Evolutionary conservation across 805 yeast genomes (phyloP), one percentile per base, ranked within the genome.

Genomic region (Kodamaea laetipori): DNA sequence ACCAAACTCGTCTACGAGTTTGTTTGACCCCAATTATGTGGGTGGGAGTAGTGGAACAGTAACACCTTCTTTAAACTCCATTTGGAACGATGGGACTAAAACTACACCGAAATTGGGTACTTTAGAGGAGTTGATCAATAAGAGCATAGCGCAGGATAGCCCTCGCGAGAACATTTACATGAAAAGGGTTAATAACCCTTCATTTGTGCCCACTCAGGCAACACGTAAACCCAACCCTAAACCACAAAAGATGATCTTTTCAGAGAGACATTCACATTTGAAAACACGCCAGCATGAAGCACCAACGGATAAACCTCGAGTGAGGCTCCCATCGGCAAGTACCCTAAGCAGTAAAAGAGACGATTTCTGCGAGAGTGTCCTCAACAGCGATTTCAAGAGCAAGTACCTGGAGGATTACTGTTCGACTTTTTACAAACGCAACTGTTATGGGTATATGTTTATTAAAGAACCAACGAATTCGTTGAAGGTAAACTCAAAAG

Each of bases 401-500:
- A 41, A 44, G 36, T 43, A 47, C 28, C 21, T 38, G 4, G 48
- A 43, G 21, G 45, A 44, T 13, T 44, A 43, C 48, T 61, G 68
- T 44, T 59, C 66, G 12, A 65, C 67, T 4, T 65, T 64, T 48
- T 65, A 64, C 51, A 63, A 62, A 37, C 45, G 70, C 34, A 64
- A 64, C 33, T 37, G 44, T 11, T 60, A 58, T 33, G 67, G 68
- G 12, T 65, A 63, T 44, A 65, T 65, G 70, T 65, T 64, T 43
- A 58, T 58, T n/a, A 55, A 55, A 32, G 70, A 65, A 38, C 58
- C 66, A 8, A 56, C 58, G 9, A 61, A 51, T 41, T 52, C 64
- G 4, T 44, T 60, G 17, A 58, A 59, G 35, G 63, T 61, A n/a
- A 57, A 59, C 32, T 43, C 53, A 3, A 49, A 54, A 6, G 61